Evolutionary conservation across 352 stramenopile species (phyloP), one percentile per base, ranked within the genome.

Genomic region (Globisporangium solare): DNA sequence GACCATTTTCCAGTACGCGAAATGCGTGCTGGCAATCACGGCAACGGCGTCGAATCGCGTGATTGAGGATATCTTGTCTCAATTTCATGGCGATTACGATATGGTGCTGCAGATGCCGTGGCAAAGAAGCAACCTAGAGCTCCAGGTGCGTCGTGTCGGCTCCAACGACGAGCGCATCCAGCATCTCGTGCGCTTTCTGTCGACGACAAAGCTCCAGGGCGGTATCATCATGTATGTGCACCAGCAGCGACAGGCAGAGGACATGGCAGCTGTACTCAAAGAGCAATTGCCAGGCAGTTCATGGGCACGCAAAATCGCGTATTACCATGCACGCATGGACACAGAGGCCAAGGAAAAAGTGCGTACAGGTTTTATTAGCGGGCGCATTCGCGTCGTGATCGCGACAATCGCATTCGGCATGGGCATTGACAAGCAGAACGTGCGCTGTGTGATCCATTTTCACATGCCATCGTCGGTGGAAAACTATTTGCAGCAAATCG

Each of bases 331-430:
- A 24, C 92, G 96, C 18, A 88, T 98, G 70, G 73, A 95, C 32
- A 51, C 78, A 0, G 60, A 89, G n/a, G 68, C 71, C 3, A 91
- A 87, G 61, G 82, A 90, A 54, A 92, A 92, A 59, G 71, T 92
- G 46, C 81, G 80, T 0, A 73, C 59, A 15, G 75, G 81, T 18
- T 99, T 99, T 61, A 73, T 97, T 45, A 71, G 81, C 58, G 95
- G 95, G 7, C 67, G 80, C 50, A 77, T 94, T 21, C 79, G 82
- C 32, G 81, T 98, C 27, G 89, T 98, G 49, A 94, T 98, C 63
- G 97, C 97, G 5, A 99, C 97, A 12, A 92, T 99, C 58, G 96
- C 96, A 1, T 99, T 99, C 65, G 97, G 96, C 11, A 97, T 99
- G 82, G 97, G 97, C 52, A 99, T 99, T 55, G 96, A 99, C 77